Evolutionary conservation across 371 early-diverging fungal species (phyloP), one percentile per base, ranked within the genome.

Genomic region (Nematocida minor): DNA sequence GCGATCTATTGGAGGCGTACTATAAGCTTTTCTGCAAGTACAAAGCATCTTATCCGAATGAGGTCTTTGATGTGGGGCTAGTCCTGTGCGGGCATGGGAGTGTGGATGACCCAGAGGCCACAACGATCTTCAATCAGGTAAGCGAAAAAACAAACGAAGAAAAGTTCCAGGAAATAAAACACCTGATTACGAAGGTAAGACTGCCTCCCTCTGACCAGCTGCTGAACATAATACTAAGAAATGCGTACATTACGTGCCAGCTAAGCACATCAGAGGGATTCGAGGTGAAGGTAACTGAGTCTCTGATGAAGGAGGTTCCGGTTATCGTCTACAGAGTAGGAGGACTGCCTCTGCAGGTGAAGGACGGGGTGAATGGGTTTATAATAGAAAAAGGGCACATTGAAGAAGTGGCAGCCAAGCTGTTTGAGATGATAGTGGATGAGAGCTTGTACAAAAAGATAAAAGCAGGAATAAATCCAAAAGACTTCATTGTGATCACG

Each of bases 211-310:
- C 88, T 6, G 92, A 92, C 83, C 91, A 91, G 83, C 84, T 92
- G 36, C 84, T 92, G 11, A 89, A 92, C 79, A 83, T 89, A 57
- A 80, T 92, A 18, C 55, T 92, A 32, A 84, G 89, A 31, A 87
- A 89, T 31, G 89, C 91, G 2, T 80, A 87, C 70, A 87, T 90
- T 22, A 89, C 90, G 4, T 82, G 91, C 36, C 93, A 92, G 83
- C 85, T 92, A 7, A 91, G 91, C 1, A 88, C 88, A 46, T 87
- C 91, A 48, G 92, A 92, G 86, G 92, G 92, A 14, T 91, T 91
- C 54, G 92, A 92, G 83, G 88, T 92, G 85, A 92, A 92, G 83
- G 90, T 92, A n/a, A 91, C 92, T 2, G 93, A 92, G 69, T 88
- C 90, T 2, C 84, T 91, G 25, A 82, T 87, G 34, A 91, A 92